Conservation (phyloP, 2,329 filamentous ascomycete genomes). For the Alternaria longipes region DNA sequence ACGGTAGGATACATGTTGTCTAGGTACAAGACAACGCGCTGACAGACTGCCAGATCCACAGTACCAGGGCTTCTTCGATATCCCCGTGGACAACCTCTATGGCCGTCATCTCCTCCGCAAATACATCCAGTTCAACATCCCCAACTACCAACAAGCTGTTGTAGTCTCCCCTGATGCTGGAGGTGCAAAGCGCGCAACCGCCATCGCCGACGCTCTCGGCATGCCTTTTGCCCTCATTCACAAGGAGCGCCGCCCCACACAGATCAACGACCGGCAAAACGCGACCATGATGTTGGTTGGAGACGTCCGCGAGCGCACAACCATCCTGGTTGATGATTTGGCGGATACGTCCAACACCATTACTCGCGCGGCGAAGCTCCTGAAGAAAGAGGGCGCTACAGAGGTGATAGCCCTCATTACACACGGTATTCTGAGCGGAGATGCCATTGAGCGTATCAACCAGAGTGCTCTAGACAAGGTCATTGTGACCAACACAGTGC, state of each 20-base stretch:
- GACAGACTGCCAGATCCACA: slow-evolving; percentile 76
- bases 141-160: slow-evolving; percentile 84
- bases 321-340: slow-evolving; percentile 93
- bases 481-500: slow-evolving; percentile 93
- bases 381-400: slow-evolving; percentile 91
- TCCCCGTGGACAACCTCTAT: slow-evolving; percentile 97
- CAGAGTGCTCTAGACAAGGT: slow-evolving; percentile 92
- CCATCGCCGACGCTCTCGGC: slow-evolving; percentile 90
- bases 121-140: slow-evolving; percentile 81
- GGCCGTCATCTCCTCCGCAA: slow-evolving; percentile 76
- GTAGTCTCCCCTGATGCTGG: slow-evolving; percentile 97
- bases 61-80: slow-evolving; percentile 99
- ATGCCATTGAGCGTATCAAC: slow-evolving; percentile 93
- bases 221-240: slow-evolving; percentile 98
- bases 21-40: slow-evolving; percentile 4
- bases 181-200: slow-evolving; percentile 93
- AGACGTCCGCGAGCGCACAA: slow-evolving; percentile 79
- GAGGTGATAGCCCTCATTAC: slow-evolving; percentile 92
- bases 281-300: slow-evolving; percentile 95
- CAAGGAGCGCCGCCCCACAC: slow-evolving; percentile 92
- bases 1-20: slow-evolving; percentile 27
- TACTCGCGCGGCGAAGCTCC: slow-evolving; percentile 92
- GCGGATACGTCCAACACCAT: slow-evolving; percentile 98
- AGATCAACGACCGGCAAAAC: slow-evolving; percentile 82
- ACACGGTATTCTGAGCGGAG: slow-evolving; percentile 93